Percentiles rank a stretch among this genome's conserved stretches.
Evolutionary conservation across 2,329 filamentous ascomycete species (phyloP).

Genomic region (Metarhizium sp.): DNA sequence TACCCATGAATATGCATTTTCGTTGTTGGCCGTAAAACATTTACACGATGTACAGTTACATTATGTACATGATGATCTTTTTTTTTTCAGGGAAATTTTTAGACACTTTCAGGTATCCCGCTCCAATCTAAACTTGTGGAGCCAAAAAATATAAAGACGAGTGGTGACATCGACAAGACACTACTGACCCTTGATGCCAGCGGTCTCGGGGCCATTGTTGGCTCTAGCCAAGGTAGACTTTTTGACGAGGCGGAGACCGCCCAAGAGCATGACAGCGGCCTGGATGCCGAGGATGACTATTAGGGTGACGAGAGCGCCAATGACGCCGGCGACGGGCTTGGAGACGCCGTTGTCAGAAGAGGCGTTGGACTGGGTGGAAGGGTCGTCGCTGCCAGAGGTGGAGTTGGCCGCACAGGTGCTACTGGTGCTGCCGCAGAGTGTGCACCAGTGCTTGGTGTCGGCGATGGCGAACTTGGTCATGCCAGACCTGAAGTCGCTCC

Average conservation of each 20-base stretch:
- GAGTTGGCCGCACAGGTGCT: conserved; percentile 47
- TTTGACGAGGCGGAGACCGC: conserved; percentile 37
- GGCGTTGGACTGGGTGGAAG: conserved; percentile 13
- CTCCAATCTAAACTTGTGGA: neutral
- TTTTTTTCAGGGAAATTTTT: conserved; percentile 1
- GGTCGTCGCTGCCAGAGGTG: conserved; percentile 13
- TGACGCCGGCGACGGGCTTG: conserved; percentile 68
- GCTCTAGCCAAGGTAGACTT: conserved; percentile 27
- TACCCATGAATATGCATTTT: neutral
- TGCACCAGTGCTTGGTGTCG: conserved; percentile 62
- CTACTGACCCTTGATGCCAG: conserved; percentile 11
- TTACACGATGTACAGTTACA: neutral
- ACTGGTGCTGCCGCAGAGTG: conserved; percentile 61
- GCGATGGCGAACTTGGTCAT: conserved; percentile 60
- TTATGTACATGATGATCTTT: neutral
- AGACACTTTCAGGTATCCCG: neutral
- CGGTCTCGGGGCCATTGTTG: conserved; percentile 5
- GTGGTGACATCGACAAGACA: neutral
- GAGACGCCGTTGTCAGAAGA: conserved; percentile 42
- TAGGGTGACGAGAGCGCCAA: conserved; percentile 60
- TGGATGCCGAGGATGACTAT: conserved; percentile 37
- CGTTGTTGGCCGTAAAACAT: neutral
- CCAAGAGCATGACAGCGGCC: conserved; percentile 31
- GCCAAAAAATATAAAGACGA: neutral
- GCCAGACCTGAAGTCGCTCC: conserved; percentile 54